phyloP scores from a whole-genome alignment of 345 rosid genomes.

The Heritiera littoralis region DNA sequence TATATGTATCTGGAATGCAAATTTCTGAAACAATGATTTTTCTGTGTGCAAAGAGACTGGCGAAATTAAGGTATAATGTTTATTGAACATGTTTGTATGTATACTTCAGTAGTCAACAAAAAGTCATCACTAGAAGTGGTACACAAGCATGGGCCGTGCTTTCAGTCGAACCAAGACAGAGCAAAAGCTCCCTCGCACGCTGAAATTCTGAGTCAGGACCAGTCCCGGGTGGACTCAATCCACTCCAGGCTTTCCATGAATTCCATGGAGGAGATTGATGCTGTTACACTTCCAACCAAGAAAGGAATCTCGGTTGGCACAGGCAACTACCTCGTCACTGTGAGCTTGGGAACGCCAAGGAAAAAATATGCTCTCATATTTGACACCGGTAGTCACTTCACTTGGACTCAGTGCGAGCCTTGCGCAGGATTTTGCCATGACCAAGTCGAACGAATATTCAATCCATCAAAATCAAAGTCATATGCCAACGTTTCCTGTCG shows the following conservation, averaged over 20 bases:
- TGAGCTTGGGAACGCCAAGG: conserved; percentile 58
- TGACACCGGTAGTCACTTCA: conserved; percentile 68
- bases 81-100: neutral
- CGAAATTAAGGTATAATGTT: neutral
- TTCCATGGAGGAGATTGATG: conserved; percentile 28
- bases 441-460: conserved; percentile 51
- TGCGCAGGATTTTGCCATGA: conserved; percentile 49
- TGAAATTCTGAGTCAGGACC: conserved; percentile 57
- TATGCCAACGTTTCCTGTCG: conserved; percentile 61
- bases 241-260: conserved; percentile 43
- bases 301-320: conserved; percentile 55
- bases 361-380: conserved; percentile 44
- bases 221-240: conserved; percentile 58
- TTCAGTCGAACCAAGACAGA: conserved; percentile 11
- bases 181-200: conserved; percentile 32
- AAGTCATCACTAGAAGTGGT: conserved; percentile 8
- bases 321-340: conserved; percentile 54
- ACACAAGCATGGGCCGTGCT: conserved; percentile 57
- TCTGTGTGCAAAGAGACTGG: neutral
- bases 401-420: conserved; percentile 65
- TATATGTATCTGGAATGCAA: neutral
- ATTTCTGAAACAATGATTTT: neutral
- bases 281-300: conserved; percentile 52
- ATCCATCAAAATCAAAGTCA: conserved; percentile 50
- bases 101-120: neutral